A percentile compares a stretch with the other conserved stretches of the same genome.
Evolutionary conservation across 1,139 yeast species (phyloP).

Genomic region (Debaryomycetaceae sp.): DNA sequence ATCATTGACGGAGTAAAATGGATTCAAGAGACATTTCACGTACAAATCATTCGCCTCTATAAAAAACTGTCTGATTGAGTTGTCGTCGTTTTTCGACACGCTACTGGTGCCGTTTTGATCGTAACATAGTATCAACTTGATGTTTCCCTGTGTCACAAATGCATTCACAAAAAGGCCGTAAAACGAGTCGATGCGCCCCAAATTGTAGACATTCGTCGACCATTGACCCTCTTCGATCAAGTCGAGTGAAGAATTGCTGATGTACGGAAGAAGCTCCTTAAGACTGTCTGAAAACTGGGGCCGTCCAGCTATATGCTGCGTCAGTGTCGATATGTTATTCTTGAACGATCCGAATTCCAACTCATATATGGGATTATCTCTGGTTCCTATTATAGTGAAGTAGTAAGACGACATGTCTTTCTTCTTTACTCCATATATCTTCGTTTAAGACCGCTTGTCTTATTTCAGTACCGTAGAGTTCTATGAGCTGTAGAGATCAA

Average conservation of each 20-base stretch:
- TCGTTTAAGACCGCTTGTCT: neutral
- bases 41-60: slow-evolving; percentile 83
- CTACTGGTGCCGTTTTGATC: slow-evolving; percentile 27
- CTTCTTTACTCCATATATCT: neutral
- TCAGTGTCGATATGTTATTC: slow-evolving; percentile 10
- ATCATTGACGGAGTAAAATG: slow-evolving; percentile 77
- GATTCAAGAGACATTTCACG: slow-evolving; percentile 80
- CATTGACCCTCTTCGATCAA: slow-evolving; percentile 87
- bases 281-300: slow-evolving; percentile 67
- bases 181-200: slow-evolving; percentile 81
- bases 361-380: slow-evolving; percentile 84
- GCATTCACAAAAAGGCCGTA: slow-evolving; percentile 80
- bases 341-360: slow-evolving; percentile 79
- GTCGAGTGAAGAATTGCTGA: slow-evolving; percentile 84
- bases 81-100: slow-evolving; percentile 51
- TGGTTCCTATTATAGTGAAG: slow-evolving; percentile 83
- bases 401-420: slow-evolving; percentile 60
- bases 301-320: slow-evolving; percentile 50
- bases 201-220: slow-evolving; percentile 60
- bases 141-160: slow-evolving; percentile 83
- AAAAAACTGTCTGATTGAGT: slow-evolving; percentile 77
- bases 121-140: slow-evolving; percentile 76
- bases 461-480: neutral
- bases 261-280: slow-evolving; percentile 80
- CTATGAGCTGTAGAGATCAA: neutral